Base-by-base conservation (phyloP, 2,329 filamentous ascomycete species). In the Cladosporium sp. region DNA sequence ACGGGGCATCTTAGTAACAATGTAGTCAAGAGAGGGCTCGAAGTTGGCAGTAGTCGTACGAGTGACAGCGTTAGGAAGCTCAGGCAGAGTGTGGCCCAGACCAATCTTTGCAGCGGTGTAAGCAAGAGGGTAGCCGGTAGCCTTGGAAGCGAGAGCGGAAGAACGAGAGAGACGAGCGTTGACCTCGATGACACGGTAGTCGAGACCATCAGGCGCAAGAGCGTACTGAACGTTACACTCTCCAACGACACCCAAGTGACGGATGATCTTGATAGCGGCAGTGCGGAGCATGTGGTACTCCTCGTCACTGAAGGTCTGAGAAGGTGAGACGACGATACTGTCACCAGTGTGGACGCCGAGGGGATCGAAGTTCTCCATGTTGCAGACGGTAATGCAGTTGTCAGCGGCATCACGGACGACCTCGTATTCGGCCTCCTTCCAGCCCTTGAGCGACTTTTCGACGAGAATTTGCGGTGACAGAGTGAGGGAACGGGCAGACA, bases 241-340 rank as follows among this genome's bases (percentile, higher is more conserved):
- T 79, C 95, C 95, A 57, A 98, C 94, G 60, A 99, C 95, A 72
- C 94, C 94, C 70, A 99, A 85, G 80, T 99, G 95, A 69, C 95
- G 91, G 74, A 99, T 91, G 75, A 99, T 97, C 85, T 98, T 98
- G 84, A 98, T 97, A 56, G 95, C 92, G 69, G 95, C 93, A 50
- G 93, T 92, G 74, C 95, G 92, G 72, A 99, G 91, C 95, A 99
- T 98, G 84, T 99, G 93, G 79, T 98, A 99, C 80, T 99, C 95
- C 83, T 98, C 95, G 74, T 99, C 95, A 75, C 91, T 96, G 75
- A 99, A 84, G 28, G 95, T 99, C 82, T 99, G 95, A 81, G 91
- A 95, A 59, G 95, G 95, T 49, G 95, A 95, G 67, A 98, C 94
- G 69, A 99, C 95, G 74, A 99, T 99, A 74, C 93, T 97, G 84